phyloP scores from a whole-genome alignment of 208 protist genomes.

The Leishmania major region DNA sequence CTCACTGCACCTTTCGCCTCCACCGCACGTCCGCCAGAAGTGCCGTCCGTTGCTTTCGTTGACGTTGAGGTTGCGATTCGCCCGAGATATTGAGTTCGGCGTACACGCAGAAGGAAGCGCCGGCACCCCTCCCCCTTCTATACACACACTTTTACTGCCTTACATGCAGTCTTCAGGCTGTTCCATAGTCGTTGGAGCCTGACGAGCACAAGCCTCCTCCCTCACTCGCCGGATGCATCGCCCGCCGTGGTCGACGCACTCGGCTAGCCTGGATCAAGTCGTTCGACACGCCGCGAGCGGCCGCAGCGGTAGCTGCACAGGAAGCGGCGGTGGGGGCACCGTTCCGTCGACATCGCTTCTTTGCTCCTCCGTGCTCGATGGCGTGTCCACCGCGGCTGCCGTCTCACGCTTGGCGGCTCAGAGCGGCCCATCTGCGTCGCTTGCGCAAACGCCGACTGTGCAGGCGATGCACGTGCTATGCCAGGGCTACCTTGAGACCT shows the following conservation, averaged over 20 bases:
- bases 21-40: not conserved
- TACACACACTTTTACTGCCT: not conserved
- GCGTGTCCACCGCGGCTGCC: not conserved
- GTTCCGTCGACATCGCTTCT: not conserved
- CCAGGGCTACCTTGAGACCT: slow-evolving; percentile 19
- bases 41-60: not conserved
- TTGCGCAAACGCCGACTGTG: slow-evolving; percentile 11
- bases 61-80: not conserved
- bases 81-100: not conserved
- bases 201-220: not conserved
- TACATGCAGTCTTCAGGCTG: not conserved
- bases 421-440: not conserved
- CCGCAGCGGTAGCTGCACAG: not conserved
- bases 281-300: slow-evolving; percentile 7
- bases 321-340: not conserved
- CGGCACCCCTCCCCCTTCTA: not conserved
- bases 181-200: not conserved
- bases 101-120: not conserved
- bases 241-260: not conserved
- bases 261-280: slow-evolving; percentile 23
- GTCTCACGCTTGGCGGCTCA: slow-evolving; percentile 13
- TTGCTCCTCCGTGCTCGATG: not conserved
- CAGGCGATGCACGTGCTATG: slow-evolving; percentile 23
- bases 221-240: slow-evolving; percentile 10
- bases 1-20: not conserved